Base-by-base conservation (phyloP, 345 rosid species). In the Pistacia integerrima region DNA sequence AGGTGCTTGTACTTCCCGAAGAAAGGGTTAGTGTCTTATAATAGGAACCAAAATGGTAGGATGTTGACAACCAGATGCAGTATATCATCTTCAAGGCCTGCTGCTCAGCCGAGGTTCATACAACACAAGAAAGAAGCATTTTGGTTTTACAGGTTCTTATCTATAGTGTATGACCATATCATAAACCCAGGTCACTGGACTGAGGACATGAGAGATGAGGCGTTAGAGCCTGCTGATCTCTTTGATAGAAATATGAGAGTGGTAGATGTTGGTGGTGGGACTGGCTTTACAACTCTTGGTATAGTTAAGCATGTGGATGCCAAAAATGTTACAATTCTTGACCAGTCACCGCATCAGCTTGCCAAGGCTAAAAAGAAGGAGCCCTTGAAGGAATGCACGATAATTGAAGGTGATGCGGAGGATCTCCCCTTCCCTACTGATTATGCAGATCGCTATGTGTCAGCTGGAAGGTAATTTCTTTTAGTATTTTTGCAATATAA, bases 231-330 rank as follows among this genome's bases (percentile, higher is more conserved):
- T 5, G 85, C 83, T 30, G 85, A 84, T 68, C 79, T 79, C 46
- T 60, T 30, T 52, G 73, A 77, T 69, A 76, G 78, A 80, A 82
- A 74, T 9, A 17, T 82, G 83, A 67, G 13, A 11, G 85, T 84
- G 38, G 80, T 84, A 4, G 83, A 84, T 79, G 85, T 84, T n/a
- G 87, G 85, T 41, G 87, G 85, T 22, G 87, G 85, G 11, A 84
- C 83, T 64, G 85, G 87, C 11, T 84, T 84, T 59, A 81, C 87
- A 4, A 84, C 87, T 74, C 74, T 79, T 67, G 85, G 85, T 38
- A 84, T 84, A 58, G 87, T 82, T 64, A 84, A 84, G 76, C 83
- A 84, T 74, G 85, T 84, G 52, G 83, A 84, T 71, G 83, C 87
- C 66, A 84, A 79, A 59, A 84, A 81, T 74, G 79, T 81, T 5